phyloP scores from a whole-genome alignment of 2,329 filamentous ascomycete species.

The Aciculosporium take region DNA sequence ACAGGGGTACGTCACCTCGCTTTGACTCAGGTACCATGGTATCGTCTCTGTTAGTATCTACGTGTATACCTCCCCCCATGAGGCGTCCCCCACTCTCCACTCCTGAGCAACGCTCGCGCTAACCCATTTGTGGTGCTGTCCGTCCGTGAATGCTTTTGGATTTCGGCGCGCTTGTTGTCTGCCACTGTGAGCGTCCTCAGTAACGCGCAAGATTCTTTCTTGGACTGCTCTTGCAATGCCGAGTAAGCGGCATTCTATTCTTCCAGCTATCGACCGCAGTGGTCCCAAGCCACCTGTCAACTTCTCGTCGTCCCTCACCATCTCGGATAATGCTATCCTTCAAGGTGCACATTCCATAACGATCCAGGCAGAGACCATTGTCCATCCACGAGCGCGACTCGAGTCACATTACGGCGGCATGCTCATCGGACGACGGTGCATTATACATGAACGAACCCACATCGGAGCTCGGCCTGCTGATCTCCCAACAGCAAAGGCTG shows the following conservation, averaged over 20 bases:
- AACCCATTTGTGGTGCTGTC: too few relatives aligned
- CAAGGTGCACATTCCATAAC: constrained; percentile 65
- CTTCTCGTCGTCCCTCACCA: constrained; percentile 44
- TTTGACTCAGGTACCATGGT: not conserved
- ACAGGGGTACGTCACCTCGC: fast-evolving
- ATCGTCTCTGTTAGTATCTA: not conserved
- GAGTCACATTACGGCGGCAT: constrained; percentile 69
- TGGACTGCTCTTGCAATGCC: constrained; percentile 18
- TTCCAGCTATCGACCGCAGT: constrained; percentile 36
- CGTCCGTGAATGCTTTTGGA: too few relatives aligned
- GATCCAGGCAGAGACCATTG: constrained; percentile 60
- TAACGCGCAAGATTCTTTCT: too few relatives aligned
- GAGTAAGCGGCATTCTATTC: constrained; percentile 41
- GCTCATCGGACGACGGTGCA: constrained; percentile 65
- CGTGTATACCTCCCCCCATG: not conserved
- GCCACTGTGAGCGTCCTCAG: too few relatives aligned
- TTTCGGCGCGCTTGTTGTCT: too few relatives aligned
- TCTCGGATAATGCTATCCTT: constrained; percentile 48
- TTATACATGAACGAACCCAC: constrained; percentile 57
- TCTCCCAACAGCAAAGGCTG: constrained; percentile 13
- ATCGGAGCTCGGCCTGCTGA: constrained; percentile 32
- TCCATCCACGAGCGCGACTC: constrained; percentile 76
- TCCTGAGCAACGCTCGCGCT: not conserved
- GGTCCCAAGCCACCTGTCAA: constrained; percentile 47
- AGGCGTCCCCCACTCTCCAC: too few relatives aligned